Conservation (phyloP, 1,284 basidiomycete species). For the Heterobasidion irregulare region DNA sequence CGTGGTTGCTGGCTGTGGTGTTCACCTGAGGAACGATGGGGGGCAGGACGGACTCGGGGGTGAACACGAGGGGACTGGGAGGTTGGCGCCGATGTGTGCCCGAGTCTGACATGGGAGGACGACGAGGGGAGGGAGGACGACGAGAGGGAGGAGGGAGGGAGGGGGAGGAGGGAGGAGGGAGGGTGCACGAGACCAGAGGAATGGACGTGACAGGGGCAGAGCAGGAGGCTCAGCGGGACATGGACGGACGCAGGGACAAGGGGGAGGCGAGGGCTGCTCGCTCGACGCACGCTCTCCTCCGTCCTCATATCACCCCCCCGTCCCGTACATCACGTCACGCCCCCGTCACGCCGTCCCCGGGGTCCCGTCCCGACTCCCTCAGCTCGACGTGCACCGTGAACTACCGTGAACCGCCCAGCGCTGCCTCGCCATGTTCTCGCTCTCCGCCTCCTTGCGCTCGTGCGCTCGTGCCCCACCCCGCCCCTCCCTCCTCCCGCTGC, state of each 20-base stretch:
- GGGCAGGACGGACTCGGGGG: slow-evolving; percentile 54
- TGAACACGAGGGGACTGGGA: slow-evolving; percentile 70
- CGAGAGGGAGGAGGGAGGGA: slow-evolving; percentile 6
- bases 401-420: too few relatives aligned
- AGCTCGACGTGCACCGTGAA: too few relatives aligned
- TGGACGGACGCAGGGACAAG: too few relatives aligned
- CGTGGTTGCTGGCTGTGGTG: slow-evolving; percentile 32
- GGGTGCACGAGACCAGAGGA: neutral
- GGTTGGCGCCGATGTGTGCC: slow-evolving; percentile 53
- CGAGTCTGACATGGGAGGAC: slow-evolving; percentile 50
- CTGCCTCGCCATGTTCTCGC: neutral
- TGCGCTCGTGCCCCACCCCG: neutral
- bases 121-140: slow-evolving; percentile 9
- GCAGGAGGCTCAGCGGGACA: too few relatives aligned
- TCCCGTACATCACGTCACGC: too few relatives aligned
- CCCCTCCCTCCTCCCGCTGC: neutral
- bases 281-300: too few relatives aligned
- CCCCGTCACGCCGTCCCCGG: too few relatives aligned
- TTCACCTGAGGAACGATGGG: slow-evolving; percentile 35
- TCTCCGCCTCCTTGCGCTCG: neutral
- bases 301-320: too few relatives aligned
- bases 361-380: too few relatives aligned
- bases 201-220: neutral
- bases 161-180: neutral
- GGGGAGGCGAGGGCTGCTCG: too few relatives aligned